Percentiles rank a stretch among this genome's conserved stretches.
Conservation (phyloP, 345 rosid genomes). For the Kernera saxatilis region DNA sequence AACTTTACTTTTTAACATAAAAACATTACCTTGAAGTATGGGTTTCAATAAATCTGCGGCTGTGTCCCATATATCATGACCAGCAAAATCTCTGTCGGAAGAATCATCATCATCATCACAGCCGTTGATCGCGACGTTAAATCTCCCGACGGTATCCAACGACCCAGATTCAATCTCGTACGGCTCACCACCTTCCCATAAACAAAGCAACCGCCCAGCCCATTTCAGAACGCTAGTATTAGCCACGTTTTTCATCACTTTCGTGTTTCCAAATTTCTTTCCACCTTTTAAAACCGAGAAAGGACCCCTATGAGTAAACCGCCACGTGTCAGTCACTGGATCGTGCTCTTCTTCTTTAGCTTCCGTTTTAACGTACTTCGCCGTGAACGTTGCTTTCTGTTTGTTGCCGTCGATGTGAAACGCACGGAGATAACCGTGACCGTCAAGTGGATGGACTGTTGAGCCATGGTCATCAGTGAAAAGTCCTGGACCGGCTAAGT, state of each 20-base stretch:
- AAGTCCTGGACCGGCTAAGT: slow-evolving; percentile 78
- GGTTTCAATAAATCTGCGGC: slow-evolving; percentile 72
- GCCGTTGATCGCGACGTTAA: slow-evolving; percentile 38
- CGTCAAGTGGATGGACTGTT: slow-evolving; percentile 86
- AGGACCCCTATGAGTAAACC: slow-evolving; percentile 76
- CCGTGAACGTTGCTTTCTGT: slow-evolving; percentile 53
- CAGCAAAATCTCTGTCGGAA: slow-evolving; percentile 9
- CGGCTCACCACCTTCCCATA: slow-evolving; percentile 96
- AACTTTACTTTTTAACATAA: slow-evolving; percentile 13
- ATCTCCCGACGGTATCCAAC: slow-evolving; percentile 65
- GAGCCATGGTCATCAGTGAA: slow-evolving; percentile 88
- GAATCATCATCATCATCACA: slow-evolving; percentile 19
- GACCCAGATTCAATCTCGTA: slow-evolving; percentile 67
- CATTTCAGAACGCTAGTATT: slow-evolving; percentile 79
- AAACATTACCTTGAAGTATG: slow-evolving; percentile 50
- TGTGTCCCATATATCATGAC: slow-evolving; percentile 40
- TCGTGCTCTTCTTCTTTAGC: slow-evolving; percentile 82
- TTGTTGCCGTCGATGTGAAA: slow-evolving; percentile 44
- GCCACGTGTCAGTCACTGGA: slow-evolving; percentile 63
- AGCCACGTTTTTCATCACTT: slow-evolving; percentile 95
- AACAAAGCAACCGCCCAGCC: slow-evolving; percentile 69
- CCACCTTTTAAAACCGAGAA: slow-evolving; percentile 80
- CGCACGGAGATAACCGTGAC: slow-evolving; percentile 85
- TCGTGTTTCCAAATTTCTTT: slow-evolving; percentile 61
- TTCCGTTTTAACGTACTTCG: slow-evolving; percentile 77